These are phyloP conservation scores for Retiboletus flavoniger DNA, from an alignment of 1,284 basidiomycete species.

Conservation along the genomic window DNA sequence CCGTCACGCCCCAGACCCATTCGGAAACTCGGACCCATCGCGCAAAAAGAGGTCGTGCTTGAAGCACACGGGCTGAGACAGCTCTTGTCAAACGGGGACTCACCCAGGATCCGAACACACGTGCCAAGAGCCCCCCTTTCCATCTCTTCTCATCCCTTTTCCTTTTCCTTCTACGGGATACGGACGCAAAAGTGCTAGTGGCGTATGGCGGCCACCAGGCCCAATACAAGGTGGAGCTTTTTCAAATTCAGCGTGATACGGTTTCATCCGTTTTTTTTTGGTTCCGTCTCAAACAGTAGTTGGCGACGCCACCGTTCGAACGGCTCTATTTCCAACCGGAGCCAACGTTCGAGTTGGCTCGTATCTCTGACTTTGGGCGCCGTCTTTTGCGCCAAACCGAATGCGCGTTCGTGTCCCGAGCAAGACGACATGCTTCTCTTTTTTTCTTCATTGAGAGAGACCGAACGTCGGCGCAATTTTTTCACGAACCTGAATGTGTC, in stretches of 20 bases:
- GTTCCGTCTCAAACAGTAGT: background rate
- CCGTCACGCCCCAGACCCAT: conserved; percentile 12
- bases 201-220: background rate
- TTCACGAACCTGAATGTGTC: conserved; percentile 19
- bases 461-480: background rate
- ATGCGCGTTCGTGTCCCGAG: background rate
- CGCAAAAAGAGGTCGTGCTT: background rate
- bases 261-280: background rate
- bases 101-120: conserved; percentile 17
- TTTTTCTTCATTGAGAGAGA: background rate
- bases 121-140: background rate
- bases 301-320: background rate
- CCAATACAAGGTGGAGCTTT: conserved; percentile 21
- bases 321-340: background rate
- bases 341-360: background rate
- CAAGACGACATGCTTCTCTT: background rate
- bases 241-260: conserved; percentile 23
- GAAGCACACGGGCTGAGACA: conserved; percentile 7
- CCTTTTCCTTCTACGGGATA: background rate
- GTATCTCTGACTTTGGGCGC: background rate
- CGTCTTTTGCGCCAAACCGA: background rate
- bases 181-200: background rate
- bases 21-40: conserved; percentile 20
- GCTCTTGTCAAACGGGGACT: conserved; percentile 4
- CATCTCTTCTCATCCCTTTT: background rate